Percentiles rank a stretch among this genome's conserved stretches.
These are phyloP conservation scores for Colletotrichum acutatum DNA, from an alignment of 2,329 filamentous ascomycete genomes.

Conservation along the genomic window DNA sequence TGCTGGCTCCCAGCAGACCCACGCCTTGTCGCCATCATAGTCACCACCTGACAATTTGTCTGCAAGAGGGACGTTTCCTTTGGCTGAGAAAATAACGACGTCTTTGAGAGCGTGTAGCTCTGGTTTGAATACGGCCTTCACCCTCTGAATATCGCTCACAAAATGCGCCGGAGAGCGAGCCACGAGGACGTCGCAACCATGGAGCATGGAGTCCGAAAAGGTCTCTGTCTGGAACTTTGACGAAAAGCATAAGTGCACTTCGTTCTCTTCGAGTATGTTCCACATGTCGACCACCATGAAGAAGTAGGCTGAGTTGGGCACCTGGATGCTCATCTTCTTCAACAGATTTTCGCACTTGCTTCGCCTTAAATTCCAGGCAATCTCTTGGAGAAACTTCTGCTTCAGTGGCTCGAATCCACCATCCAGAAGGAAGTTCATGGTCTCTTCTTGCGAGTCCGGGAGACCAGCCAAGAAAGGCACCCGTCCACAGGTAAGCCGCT, in stretches of 20 bases:
- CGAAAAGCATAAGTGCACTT: constrained; percentile 77
- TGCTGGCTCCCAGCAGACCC: constrained; percentile 78
- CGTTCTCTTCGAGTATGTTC: constrained; percentile 68
- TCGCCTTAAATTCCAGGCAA: constrained; percentile 58
- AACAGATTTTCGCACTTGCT: constrained; percentile 64
- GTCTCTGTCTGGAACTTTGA: constrained; percentile 68
- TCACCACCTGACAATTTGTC: constrained; percentile 81
- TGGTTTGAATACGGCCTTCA: constrained; percentile 66
- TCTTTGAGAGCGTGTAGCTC: constrained; percentile 77
- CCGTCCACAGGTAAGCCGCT: constrained; percentile 51
- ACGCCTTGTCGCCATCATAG: constrained; percentile 83
- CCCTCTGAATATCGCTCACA: constrained; percentile 78
- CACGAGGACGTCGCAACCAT: constrained; percentile 72
- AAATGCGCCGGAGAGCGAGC: constrained; percentile 77
- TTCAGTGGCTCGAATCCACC: constrained; percentile 67
- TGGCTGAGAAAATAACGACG: constrained; percentile 79
- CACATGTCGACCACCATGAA: constrained; percentile 77
- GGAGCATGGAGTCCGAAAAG: constrained; percentile 63
- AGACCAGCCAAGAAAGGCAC: constrained; percentile 61
- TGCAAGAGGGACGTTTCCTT: constrained; percentile 71
- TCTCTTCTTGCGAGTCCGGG: constrained; percentile 61
- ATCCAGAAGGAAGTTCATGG: constrained; percentile 64
- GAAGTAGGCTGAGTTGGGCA: constrained; percentile 70
- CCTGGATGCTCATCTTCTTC: constrained; percentile 67
- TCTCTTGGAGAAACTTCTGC: constrained; percentile 59